Conservation (phyloP, 768 basidiomycete species). For the Crepidotus variabilis region DNA sequence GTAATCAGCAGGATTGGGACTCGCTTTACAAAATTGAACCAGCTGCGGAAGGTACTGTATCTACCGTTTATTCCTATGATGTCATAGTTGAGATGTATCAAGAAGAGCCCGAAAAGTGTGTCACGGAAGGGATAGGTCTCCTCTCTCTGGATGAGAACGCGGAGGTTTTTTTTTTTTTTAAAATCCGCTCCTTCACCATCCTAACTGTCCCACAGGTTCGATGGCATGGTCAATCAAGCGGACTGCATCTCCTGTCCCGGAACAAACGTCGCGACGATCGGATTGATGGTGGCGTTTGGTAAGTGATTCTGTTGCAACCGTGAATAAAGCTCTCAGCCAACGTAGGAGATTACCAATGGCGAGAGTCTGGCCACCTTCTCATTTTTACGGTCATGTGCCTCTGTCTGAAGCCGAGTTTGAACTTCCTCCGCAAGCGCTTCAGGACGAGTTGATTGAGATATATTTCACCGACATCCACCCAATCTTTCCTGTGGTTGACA, state of each 20-base stretch:
- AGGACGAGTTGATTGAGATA: slow-evolving; percentile 65
- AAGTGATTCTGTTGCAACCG: slow-evolving; percentile 14
- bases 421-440: slow-evolving; percentile 59
- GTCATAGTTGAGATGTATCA: not conserved
- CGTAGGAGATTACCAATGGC: slow-evolving; percentile 70
- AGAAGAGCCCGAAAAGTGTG: slow-evolving; percentile 41
- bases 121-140: slow-evolving; percentile 60
- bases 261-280: slow-evolving; percentile 65
- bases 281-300: slow-evolving; percentile 69
- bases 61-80: not conserved
- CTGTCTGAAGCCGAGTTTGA: slow-evolving; percentile 39
- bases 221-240: slow-evolving; percentile 77
- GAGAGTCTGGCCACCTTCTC: slow-evolving; percentile 66
- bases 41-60: slow-evolving; percentile 16
- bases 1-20: slow-evolving; percentile 45
- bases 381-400: slow-evolving; percentile 31
- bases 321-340: slow-evolving; percentile 8
- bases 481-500: slow-evolving; percentile 77
- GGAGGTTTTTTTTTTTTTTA: slow-evolving; percentile 47
- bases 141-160: slow-evolving; percentile 74
- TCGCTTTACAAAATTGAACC: slow-evolving; percentile 57
- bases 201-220: slow-evolving; percentile 52
- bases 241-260: slow-evolving; percentile 68
- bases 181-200: not conserved
- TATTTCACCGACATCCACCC: slow-evolving; percentile 88